Percentiles rank a stretch among this genome's conserved stretches.
Conservation (phyloP, 345 rosid species). For the Hibiscus trionum region DNA sequence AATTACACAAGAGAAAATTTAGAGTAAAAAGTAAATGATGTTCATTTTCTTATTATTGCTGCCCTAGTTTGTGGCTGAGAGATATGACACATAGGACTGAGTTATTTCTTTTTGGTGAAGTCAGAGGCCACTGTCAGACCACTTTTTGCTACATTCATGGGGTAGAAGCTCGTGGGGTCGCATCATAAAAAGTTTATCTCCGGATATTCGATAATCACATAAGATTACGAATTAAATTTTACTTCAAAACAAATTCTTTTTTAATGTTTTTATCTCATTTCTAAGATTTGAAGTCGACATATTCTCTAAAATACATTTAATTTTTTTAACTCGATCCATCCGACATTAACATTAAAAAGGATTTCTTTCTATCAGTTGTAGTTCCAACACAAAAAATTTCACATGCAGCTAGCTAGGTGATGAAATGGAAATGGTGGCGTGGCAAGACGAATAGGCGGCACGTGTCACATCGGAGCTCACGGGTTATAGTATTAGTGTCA, state of each 20-base stretch:
- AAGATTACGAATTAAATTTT: no score
- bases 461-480: constrained; percentile 43
- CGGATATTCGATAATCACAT: no score
- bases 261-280: no score
- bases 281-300: no score
- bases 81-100: constrained; percentile 19
- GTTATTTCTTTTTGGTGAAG: constrained; percentile 2
- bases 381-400: constrained; percentile 7
- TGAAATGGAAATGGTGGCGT: neutral
- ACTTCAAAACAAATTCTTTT: no score
- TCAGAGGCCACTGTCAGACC: no score
- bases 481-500: constrained; percentile 41
- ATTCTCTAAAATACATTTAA: no score
- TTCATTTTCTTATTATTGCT: neutral
- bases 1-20: no score
- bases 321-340: no score
- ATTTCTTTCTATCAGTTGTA: no score
- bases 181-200: no score
- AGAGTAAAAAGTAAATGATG: neutral
- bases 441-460: constrained; percentile 18
- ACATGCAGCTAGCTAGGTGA: constrained; percentile 14
- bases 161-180: neutral
- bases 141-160: neutral
- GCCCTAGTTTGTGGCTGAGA: constrained; percentile 21
- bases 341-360: no score